These are phyloP conservation scores for Microbotryum violaceum DNA, from an alignment of 1,284 basidiomycete species.

Conservation along the genomic window DNA sequence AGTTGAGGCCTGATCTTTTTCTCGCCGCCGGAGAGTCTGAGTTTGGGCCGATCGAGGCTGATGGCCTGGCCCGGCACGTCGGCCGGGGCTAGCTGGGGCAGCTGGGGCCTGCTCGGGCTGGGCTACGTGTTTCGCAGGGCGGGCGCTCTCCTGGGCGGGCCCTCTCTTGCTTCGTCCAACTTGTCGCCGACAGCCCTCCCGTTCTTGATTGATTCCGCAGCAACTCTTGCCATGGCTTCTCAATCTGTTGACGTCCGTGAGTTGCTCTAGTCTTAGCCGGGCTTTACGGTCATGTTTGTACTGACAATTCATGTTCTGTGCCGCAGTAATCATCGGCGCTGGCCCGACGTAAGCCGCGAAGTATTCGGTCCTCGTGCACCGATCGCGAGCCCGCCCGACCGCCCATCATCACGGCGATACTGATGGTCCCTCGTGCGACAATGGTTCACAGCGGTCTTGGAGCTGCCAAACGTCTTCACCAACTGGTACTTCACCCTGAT, in stretches of 20 bases:
- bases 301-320: background rate
- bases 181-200: too few species aligned
- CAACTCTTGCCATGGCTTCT: constrained; percentile 1
- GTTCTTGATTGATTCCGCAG: too few species aligned
- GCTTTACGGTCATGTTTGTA: background rate
- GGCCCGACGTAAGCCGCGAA: constrained; percentile 36
- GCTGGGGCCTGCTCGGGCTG: too few species aligned
- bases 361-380: background rate
- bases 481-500: constrained; percentile 38
- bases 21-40: too few species aligned
- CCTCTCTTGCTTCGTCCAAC: too few species aligned
- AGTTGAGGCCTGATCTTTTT: too few species aligned
- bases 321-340: constrained; percentile 40
- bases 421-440: constrained; percentile 19
- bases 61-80: too few species aligned
- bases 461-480: constrained; percentile 48
- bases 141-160: too few species aligned
- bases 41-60: too few species aligned
- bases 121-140: too few species aligned
- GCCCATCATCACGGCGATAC: background rate
- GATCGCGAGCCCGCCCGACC: background rate
- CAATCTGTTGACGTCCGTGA: constrained; percentile 27
- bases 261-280: background rate
- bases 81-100: too few species aligned
- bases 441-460: constrained; percentile 45